phyloP scores from a whole-genome alignment of 257 asterid species.

The Nicotiana tabacum region DNA sequence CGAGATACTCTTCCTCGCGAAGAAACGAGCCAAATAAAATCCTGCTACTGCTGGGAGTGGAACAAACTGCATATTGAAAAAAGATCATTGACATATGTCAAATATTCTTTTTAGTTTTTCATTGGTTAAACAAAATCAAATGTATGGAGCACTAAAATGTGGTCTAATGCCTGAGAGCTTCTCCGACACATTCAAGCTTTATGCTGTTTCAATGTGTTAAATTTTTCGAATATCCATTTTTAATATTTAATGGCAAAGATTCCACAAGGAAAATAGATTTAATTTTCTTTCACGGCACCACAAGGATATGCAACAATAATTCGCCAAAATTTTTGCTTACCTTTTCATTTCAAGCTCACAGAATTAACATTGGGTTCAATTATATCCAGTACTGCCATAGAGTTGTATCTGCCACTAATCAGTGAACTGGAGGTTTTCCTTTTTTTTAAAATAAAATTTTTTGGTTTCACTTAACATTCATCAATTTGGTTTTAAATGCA shows the following conservation, averaged over 20 bases:
- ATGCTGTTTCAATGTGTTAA: not conserved
- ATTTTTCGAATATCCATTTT: not conserved
- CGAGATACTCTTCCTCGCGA: conserved; percentile 78
- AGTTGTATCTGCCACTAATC: not conserved
- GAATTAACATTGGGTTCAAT: not conserved
- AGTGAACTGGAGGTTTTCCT: not conserved
- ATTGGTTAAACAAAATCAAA: not conserved
- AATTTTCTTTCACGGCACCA: not conserved
- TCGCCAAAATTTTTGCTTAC: not conserved
- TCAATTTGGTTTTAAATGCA: not conserved
- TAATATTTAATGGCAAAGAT: not conserved
- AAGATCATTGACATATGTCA: not conserved
- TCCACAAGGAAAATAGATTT: not conserved
- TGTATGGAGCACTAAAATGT: not conserved
- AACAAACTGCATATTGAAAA: conserved; percentile 63
- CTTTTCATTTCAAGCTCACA: not conserved
- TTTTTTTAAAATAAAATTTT: not conserved
- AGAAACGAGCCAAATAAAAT: conserved; percentile 86
- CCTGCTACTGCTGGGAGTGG: conserved; percentile 96
- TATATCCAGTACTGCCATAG: not conserved
- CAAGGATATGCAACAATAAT: not conserved
- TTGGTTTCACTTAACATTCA: not conserved
- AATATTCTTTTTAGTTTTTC: not conserved
- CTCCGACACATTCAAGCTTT: not conserved
- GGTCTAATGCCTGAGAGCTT: not conserved